phyloP scores from a whole-genome alignment of 2,329 filamentous ascomycete species.

The Colletotrichum tropicicola region DNA sequence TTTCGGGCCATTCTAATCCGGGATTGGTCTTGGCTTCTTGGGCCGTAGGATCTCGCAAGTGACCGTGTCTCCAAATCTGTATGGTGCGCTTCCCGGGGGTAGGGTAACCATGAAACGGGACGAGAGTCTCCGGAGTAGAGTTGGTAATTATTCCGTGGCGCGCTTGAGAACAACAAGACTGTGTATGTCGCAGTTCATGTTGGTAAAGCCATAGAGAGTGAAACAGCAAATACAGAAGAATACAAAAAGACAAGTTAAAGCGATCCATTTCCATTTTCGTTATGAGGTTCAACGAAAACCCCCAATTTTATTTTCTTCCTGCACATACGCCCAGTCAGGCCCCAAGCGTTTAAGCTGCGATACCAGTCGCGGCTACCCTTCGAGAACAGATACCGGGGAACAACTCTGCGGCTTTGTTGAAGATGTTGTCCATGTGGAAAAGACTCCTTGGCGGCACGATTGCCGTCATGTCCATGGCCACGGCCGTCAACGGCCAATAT shows the following conservation, averaged over 20 bases:
- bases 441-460: slow-evolving; percentile 34
- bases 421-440: slow-evolving; percentile 32
- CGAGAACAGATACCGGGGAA: neutral
- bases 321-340: neutral
- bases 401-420: neutral
- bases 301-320: neutral
- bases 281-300: neutral
- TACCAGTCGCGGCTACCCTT: neutral
- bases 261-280: neutral
- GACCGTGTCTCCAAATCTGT: neutral
- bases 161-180: neutral
- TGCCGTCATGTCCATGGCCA: slow-evolving; percentile 31
- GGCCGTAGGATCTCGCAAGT: neutral
- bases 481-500: slow-evolving; percentile 19
- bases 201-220: neutral
- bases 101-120: neutral
- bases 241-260: neutral
- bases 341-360: neutral
- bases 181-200: neutral
- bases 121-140: neutral
- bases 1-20: too few relatives aligned
- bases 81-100: slow-evolving; percentile 1
- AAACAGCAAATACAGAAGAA: neutral
- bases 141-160: slow-evolving; percentile 26
- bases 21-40: neutral